Base-by-base conservation (phyloP, 306 rosid genomes). In the Pyrus betulifolia region DNA sequence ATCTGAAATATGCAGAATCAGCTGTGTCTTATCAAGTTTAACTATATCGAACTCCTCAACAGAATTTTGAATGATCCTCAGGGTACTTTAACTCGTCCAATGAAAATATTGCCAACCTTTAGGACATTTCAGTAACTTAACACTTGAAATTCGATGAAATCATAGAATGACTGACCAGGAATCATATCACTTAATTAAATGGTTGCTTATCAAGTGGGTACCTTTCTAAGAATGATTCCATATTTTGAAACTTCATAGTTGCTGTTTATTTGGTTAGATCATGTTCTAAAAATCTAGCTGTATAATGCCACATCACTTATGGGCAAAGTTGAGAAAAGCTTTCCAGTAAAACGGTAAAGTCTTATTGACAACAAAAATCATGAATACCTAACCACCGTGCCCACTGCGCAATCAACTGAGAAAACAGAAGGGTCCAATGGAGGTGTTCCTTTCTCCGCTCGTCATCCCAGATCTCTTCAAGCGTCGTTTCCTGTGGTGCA, bases 401-500 rank as follows among this genome's bases (percentile, higher is more conserved):
- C 99, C 99, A 95, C 78, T 90, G 93, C 7, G 89, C 87, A 79
- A 95, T 88, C 79, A 92, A 79, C 74, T 88, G 90, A 54, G 99
- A 90, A 76, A 92, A 95, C 76, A 90, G 12, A 73, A 86, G 82
- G 25, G 93, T 88, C 99, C 99, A 95, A 72, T 92, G 99, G 74
- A 84, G 82, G 38, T 81, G 93, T 25, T 89, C 93, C 86, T 80
- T 90, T 79, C 86, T 87, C 81, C 76, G 88, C 74, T 88, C 99
- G 71, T 95, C 97, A 52, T 89, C 91, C 89, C 90, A 88, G 61
- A 80, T 68, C 75, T 95, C 97, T 83, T 87, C 90, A 67, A 66
- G 86, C 8, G 82, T 55, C 65, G 66, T 51, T 52, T 70, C 86
- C 95, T 92, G 67, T 2, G 45, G 25, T 9, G 80, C 23, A 73